Base-by-base conservation (phyloP, 257 asterid species). In the Perilla frutescens region DNA sequence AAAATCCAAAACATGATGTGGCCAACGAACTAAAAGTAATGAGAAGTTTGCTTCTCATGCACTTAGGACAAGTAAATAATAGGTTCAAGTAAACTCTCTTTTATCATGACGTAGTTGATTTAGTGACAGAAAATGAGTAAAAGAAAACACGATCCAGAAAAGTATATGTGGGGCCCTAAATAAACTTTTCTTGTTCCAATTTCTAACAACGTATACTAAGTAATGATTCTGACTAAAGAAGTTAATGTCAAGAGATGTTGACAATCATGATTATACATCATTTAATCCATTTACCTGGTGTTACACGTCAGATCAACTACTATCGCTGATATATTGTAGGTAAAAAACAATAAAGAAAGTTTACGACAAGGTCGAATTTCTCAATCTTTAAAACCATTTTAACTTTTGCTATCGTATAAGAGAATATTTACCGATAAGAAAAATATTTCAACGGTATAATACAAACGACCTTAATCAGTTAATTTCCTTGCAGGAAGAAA, bases 1-100 rank as follows among this genome's bases (percentile, higher is more conserved):
- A 10, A 62, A 62, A 70, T 56, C 29, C 44, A 48, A 37, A 56
- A 68, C 41, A 58, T 54, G 39, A 49, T 61, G 49, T 15, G 56
- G 31, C 37, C 63, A 60, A 80, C 37, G 44, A 50, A 65, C 62
- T 56, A 9, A 51, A 14, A 13, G 53, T 29, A 39, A 32, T 20
- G 66, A 56, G 60, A 29, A 26, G 60, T 1, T 6, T 10, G 43
- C 7, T 47, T 3, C 36, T 36, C 48, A 39, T 68, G 15, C 72
- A 62, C 12, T 68, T 12, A 50, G 34, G 65, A 39, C 56, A 70
- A 31, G 29, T 65, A 51, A 60, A 41, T 13, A 61, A 62, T 14
- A 6, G 8, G 48, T 12, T 63, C 51, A 41, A 8, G 26, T 41
- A 43, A 39, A 36, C 36, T 13, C 32, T 59, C 37, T 8, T 60